Percentiles rank a stretch among this genome's conserved stretches.
These are phyloP conservation scores for Paxillus ammoniavirescens DNA, from an alignment of 768 basidiomycete species.

Conservation along the genomic window DNA sequence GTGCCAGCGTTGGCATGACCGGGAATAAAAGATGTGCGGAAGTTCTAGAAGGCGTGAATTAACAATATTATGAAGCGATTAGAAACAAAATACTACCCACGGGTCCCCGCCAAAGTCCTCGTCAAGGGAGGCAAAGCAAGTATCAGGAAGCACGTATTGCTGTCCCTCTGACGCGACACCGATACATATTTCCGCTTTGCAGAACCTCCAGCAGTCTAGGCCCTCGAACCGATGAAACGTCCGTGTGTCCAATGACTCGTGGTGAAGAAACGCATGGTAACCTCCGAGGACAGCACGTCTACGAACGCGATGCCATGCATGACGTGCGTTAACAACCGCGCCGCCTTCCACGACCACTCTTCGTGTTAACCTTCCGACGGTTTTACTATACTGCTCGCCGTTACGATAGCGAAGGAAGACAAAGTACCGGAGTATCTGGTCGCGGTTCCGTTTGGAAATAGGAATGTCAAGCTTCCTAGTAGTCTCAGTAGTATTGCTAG, in stretches of 20 bases:
- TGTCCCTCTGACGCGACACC: constrained; percentile 54
- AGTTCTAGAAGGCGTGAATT: constrained; percentile 30
- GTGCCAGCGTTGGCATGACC: constrained; percentile 48
- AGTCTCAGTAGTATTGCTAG: constrained; percentile 3
- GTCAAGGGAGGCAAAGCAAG: constrained; percentile 53
- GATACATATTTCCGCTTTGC: constrained; percentile 51
- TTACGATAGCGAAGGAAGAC: constrained; percentile 60
- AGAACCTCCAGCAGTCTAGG: constrained; percentile 47
- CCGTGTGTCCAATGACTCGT: constrained; percentile 3
- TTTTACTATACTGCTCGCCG: constrained; percentile 43
- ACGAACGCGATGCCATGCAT: constrained; percentile 29
- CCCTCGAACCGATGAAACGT: constrained; percentile 13
- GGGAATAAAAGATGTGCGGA: constrained; percentile 56
- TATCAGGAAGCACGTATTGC: constrained; percentile 54
- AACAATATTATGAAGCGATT: not conserved
- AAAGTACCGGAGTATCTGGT: constrained; percentile 48
- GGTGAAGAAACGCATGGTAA: constrained; percentile 29
- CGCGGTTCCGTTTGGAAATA: constrained; percentile 27
- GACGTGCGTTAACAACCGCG: constrained; percentile 14
- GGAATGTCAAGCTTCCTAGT: constrained; percentile 17
- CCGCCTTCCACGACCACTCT: constrained; percentile 22
- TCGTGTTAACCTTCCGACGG: constrained; percentile 30
- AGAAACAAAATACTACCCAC: constrained; percentile 18
- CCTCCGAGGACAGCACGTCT: constrained; percentile 24
- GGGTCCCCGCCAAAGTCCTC: constrained; percentile 39